Conservation (phyloP, 2,329 filamentous ascomycete genomes). For the Penicillium griseofulvum region DNA sequence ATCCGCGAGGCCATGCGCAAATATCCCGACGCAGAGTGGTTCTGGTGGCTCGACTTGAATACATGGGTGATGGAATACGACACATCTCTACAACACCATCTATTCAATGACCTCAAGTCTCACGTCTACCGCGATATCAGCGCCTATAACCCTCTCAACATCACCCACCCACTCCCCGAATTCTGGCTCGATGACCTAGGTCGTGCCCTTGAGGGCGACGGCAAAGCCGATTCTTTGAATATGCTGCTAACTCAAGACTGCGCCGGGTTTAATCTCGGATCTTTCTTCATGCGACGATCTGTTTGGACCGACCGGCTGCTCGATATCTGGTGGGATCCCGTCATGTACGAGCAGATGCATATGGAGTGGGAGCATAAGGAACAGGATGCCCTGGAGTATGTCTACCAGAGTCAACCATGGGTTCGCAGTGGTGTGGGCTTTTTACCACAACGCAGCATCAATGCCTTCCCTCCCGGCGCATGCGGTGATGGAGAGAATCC, state of each 20-base stretch:
- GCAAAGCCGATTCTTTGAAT: constrained; percentile 74
- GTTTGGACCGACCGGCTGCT: constrained; percentile 87
- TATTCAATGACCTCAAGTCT: constrained; percentile 75
- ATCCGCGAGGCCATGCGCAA: constrained; percentile 85
- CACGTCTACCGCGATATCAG: constrained; percentile 94
- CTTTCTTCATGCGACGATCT: constrained; percentile 85
- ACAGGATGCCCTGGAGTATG: constrained; percentile 88
- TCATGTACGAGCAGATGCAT: constrained; percentile 95
- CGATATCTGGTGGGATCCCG: constrained; percentile 98
- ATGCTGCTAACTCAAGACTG: constrained; percentile 91
- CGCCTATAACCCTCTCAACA: constrained; percentile 90
- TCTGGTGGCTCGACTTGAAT: constrained; percentile 98
- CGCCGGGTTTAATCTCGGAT: constrained; percentile 91
- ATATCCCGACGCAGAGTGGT: constrained; percentile 96
- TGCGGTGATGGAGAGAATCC: constrained; percentile 65
- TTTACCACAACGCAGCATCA: constrained; percentile 85
- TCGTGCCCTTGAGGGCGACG: constrained; percentile 72
- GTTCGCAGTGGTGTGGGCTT: constrained; percentile 85
- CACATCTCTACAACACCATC: constrained; percentile 82
- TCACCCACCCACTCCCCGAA: constrained; percentile 74
- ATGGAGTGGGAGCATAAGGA: constrained; percentile 99
- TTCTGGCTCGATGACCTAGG: constrained; percentile 74
- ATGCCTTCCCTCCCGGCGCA: constrained; percentile 87
- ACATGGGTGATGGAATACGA: constrained; percentile 97
- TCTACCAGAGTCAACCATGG: constrained; percentile 91